These are phyloP conservation scores for Penicillium roqueforti DNA, from an alignment of 495 filamentous ascomycete genomes.

Conservation along the genomic window DNA sequence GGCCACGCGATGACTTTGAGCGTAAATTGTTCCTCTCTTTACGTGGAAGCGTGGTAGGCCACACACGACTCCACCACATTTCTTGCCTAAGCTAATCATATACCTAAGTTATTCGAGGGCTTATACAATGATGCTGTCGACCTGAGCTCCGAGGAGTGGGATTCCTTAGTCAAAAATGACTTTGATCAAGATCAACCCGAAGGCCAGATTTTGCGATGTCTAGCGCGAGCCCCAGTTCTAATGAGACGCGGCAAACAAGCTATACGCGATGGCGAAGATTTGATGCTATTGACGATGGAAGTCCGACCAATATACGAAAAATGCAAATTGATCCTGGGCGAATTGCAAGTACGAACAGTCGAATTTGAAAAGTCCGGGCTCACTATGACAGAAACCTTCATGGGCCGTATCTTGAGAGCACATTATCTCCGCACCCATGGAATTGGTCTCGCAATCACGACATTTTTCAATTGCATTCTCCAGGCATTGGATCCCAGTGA, in stretches of 20 bases:
- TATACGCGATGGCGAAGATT: constrained; percentile 8
- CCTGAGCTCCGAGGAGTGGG: constrained; percentile 35
- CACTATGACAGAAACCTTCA: not conserved
- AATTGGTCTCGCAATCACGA: constrained; percentile 26
- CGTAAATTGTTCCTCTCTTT: constrained; percentile 33
- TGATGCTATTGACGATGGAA: constrained; percentile 18
- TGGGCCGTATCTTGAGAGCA: constrained; percentile 18
- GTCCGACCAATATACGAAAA: constrained; percentile 24
- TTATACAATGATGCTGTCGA: constrained; percentile 37
- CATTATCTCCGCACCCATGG: constrained; percentile 35
- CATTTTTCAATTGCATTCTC: constrained; percentile 35
- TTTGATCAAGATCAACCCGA: constrained; percentile 25
- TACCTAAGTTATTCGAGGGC: constrained; percentile 37
- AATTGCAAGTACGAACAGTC: constrained; percentile 14
- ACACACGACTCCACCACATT: not conserved
- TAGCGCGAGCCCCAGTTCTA: constrained; percentile 29
- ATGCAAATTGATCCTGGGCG: constrained; percentile 18
- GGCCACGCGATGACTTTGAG: constrained; percentile 37
- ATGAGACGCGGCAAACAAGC: constrained; percentile 21
- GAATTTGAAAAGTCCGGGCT: constrained; percentile 9
- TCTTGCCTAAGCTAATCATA: constrained; percentile 5
- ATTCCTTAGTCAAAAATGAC: constrained; percentile 28
- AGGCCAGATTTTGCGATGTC: constrained; percentile 26
- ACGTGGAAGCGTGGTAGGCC: constrained; percentile 38
- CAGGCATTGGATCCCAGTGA: constrained; percentile 18